Percentiles rank a stretch among this genome's conserved stretches.
Evolutionary conservation across 2,329 filamentous ascomycete species (phyloP).

Genomic region (Calonectria pseudoturangicola): DNA sequence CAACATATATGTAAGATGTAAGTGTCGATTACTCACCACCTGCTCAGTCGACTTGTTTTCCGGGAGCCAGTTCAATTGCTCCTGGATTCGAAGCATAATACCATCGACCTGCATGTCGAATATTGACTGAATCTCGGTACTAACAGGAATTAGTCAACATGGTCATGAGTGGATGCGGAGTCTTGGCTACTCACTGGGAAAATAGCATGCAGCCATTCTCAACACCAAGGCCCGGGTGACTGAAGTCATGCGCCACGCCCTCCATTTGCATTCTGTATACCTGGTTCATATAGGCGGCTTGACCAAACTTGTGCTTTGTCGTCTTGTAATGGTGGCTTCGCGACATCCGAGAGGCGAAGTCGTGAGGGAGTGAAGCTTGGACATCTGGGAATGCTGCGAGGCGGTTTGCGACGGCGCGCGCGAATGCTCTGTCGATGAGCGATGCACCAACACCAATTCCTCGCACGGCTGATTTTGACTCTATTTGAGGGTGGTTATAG

Average conservation of each 20-base stretch:
- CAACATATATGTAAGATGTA: not conserved
- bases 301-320: constrained; percentile 66
- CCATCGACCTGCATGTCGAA: constrained; percentile 59
- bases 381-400: constrained; percentile 61
- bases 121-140: constrained; percentile 64
- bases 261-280: constrained; percentile 66
- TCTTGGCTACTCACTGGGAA: constrained; percentile 57
- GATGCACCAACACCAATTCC: constrained; percentile 68
- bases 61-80: constrained; percentile 64
- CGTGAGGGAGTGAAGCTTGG: constrained; percentile 61
- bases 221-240: constrained; percentile 61
- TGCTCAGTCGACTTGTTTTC: constrained; percentile 56
- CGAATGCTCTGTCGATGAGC: constrained; percentile 67
- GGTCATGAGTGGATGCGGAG: not conserved
- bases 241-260: constrained; percentile 63
- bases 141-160: constrained; percentile 43
- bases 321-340: constrained; percentile 62
- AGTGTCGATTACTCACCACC: constrained; percentile 56
- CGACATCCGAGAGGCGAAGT: constrained; percentile 61
- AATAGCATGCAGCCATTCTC: constrained; percentile 64
- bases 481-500: constrained; percentile 54
- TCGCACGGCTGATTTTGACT: constrained; percentile 62
- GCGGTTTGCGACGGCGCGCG: constrained; percentile 61
- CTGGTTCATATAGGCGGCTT: constrained; percentile 63
- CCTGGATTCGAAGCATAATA: constrained; percentile 61